Base-by-base conservation (phyloP, 1,284 basidiomycete genomes). In the Fistulinella cinereoalba region DNA sequence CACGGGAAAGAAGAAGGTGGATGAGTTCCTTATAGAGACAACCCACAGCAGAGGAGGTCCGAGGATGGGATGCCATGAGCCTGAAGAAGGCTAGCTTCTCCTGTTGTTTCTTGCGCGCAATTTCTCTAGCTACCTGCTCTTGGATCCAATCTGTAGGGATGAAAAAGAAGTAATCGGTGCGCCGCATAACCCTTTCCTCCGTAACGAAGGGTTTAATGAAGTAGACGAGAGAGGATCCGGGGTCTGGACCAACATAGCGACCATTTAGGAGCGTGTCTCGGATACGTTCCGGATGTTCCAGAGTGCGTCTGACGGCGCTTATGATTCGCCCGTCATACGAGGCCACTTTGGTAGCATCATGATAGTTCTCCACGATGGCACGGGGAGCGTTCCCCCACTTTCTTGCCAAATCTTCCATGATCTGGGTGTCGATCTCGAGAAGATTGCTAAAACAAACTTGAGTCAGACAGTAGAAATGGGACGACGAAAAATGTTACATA, bases 61-160 rank as follows among this genome's bases (percentile, higher is more conserved):
- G 5, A 2, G 31, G 46, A 34, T 4, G 32, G 5, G 21, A 7
- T 12, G 37, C 24, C 45, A 46, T 46, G 13, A 18, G 33, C 6
- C 42, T 42, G 45, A 46, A 46, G 24, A 37, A 42, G 19, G 36
- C 27, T 28, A 29, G 45, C 28, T 34, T 41, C 4, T 37, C 38
- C 19, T 33, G 25, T 22, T 37, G 33, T 6, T 12, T 27, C 7
- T 38, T 12, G 10, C n/a, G 19, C 15, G n/a, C 28, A 12, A 46
- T 21, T 11, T 32, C 45, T n/a, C 6, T 22, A 5, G 6, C 38
- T 7, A 46, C 13, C 15, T 36, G 27, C 11, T 15, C 34, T 15
- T 21, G 33, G 6, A 46, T 42, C 4, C 13, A 37, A 18, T 46
- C 8, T 11, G 41, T 47, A 13, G 46, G 41, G 21, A 43, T 23